These are phyloP conservation scores for Malus hybrid DNA, from an alignment of 331 rosid species.

Conservation along the genomic window DNA sequence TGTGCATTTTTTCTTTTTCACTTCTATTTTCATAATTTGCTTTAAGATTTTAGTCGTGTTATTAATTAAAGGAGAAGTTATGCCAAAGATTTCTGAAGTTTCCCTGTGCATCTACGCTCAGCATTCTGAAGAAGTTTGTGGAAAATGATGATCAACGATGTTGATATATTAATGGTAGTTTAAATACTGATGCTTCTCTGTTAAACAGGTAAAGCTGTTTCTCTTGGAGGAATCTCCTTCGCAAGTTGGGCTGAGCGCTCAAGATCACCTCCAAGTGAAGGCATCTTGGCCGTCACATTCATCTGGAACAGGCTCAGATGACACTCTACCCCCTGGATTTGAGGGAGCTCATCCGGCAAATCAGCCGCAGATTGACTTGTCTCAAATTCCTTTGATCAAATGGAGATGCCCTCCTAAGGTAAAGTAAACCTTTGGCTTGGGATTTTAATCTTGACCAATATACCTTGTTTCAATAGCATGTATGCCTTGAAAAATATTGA, in stretches of 20 bases:
- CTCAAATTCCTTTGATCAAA: conserved; percentile 60
- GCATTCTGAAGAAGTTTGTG: neutral
- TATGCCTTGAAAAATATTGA: no score
- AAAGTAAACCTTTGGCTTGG: neutral
- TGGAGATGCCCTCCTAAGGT: conserved; percentile 81
- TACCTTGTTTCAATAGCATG: neutral
- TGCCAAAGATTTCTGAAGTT: neutral
- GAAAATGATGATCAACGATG: neutral
- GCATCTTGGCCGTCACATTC: conserved; percentile 50
- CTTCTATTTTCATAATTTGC: neutral
- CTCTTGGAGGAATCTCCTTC: conserved; percentile 88
- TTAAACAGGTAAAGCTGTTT: conserved; percentile 66
- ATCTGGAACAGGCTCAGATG: conserved; percentile 58
- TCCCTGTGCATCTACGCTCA: neutral
- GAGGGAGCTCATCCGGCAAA: conserved; percentile 57
- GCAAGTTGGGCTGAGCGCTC: conserved; percentile 71
- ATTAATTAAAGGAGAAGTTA: neutral
- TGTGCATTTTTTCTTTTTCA: neutral
- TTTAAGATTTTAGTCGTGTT: neutral
- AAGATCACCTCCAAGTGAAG: conserved; percentile 95
- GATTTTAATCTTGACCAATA: neutral
- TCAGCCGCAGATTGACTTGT: conserved; percentile 46
- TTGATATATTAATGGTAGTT: neutral
- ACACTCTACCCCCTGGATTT: conserved; percentile 80
- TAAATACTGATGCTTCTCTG: conserved; percentile 6